Evolutionary conservation across 1,284 basidiomycete species (phyloP), one percentile per base, ranked within the genome.

Genomic region (Tilletia caries): DNA sequence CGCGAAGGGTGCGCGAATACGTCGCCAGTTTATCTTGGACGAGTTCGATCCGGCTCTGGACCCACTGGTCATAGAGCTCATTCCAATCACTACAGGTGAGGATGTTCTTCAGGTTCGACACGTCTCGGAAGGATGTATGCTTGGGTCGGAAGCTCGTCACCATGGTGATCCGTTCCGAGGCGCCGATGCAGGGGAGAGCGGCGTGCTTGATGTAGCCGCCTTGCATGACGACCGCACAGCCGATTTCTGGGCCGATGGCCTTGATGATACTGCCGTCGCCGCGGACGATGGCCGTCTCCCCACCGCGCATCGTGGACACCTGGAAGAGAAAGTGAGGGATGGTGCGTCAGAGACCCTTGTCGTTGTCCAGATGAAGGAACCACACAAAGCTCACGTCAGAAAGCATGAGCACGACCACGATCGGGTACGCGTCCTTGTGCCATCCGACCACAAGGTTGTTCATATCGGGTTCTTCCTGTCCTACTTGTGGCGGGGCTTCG

Each of bases 141-240:
- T 70, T 69, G 2, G 76, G 76, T 12, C 78, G 72, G 69, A 77
- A 79, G 23, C 71, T 73, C n/a, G 79, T 79, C 10, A 80, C 79
- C 75, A 76, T 76, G 3, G 79, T 80, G 69, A 79, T 77, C 27
- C 77, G 70, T 66, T 80, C 79, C 5, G 44, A 58, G 18, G 77
- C 68, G 34, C 72, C 73, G 60, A 69, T 71, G 0, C 75, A 72
- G 12, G 71, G 71, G 15, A 79, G 72, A 13, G 79, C 79, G 54
- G 73, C 67, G 60, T 80, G 79, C n/a, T 68, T 67, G 69, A 80
- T 71, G 68, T 77, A 74, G 3, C 76, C 71, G 0, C 79, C 70
- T 67, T 71, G 70, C 70, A 81, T 72, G 33, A 80, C 73, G 27
- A 79, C 73, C 13, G 69, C 70, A 52, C 66, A 73, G 23, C 79